A percentile compares a stretch with the other conserved stretches of the same genome.
Evolutionary conservation across 192 early-diverging fungal species (phyloP).

Genomic region (Chytriomyces confervae): DNA sequence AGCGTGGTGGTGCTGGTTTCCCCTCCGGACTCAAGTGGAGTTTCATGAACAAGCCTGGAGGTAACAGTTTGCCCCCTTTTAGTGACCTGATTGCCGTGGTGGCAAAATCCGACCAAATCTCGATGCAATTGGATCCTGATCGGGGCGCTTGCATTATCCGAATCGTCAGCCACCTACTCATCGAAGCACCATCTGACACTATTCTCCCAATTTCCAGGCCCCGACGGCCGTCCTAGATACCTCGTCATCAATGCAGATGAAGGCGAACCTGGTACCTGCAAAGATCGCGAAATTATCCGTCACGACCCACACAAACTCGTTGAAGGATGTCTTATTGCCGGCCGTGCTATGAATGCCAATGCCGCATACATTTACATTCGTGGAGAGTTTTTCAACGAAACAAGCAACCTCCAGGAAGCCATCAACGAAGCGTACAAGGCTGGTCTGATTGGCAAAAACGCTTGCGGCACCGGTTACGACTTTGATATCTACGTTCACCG

Average conservation of each 20-base stretch:
- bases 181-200: no score
- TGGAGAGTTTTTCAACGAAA: slow-evolving; percentile 97
- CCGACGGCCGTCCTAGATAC: slow-evolving; percentile 77
- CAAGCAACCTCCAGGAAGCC: slow-evolving; percentile 88
- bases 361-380: slow-evolving; percentile 98
- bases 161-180: no score
- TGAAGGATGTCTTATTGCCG: slow-evolving; percentile 96
- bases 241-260: slow-evolving; percentile 98
- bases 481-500: slow-evolving; percentile 98
- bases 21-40: slow-evolving; percentile 98
- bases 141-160: no score
- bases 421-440: slow-evolving; percentile 98
- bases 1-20: slow-evolving; percentile 96
- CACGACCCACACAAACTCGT: slow-evolving; percentile 94
- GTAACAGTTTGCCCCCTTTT: neutral
- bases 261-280: slow-evolving; percentile 99
- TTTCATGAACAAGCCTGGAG: slow-evolving; percentile 96
- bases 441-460: slow-evolving; percentile 98
- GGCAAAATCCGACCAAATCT: no score
- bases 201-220: slow-evolving; percentile 26
- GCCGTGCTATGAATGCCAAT: slow-evolving; percentile 94
- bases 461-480: slow-evolving; percentile 93
- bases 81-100: no score
- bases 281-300: slow-evolving; percentile 95
- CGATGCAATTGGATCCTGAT: no score